phyloP scores from a whole-genome alignment of 2,329 filamentous ascomycete genomes.

The Lachnellula arida region DNA sequence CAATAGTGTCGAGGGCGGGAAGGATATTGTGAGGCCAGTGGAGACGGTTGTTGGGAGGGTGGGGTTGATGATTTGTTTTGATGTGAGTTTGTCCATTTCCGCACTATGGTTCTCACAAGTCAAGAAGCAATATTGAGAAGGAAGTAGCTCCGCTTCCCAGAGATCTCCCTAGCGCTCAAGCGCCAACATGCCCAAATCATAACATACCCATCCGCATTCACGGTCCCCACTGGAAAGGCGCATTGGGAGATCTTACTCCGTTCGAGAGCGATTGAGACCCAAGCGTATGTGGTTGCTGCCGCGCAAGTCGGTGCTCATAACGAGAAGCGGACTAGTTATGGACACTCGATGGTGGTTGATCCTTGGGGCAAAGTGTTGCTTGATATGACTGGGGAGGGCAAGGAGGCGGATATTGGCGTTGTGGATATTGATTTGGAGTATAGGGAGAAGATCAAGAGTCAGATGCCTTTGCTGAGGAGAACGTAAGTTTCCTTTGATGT shows the following conservation, averaged over 20 bases:
- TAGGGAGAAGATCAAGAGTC: conserved; percentile 46
- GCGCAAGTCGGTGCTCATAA: conserved; percentile 76
- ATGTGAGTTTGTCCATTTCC: conserved; percentile 42
- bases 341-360: conserved; percentile 77
- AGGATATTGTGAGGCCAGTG: conserved; percentile 62
- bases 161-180: conserved; percentile 64
- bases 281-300: conserved; percentile 81
- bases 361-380: conserved; percentile 78
- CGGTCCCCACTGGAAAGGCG: conserved; percentile 73
- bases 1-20: conserved; percentile 63
- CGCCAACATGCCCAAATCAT: conserved; percentile 68
- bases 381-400: conserved; percentile 49
- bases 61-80: conserved; percentile 84
- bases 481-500: conserved; percentile 20
- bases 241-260: conserved; percentile 82
- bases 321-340: conserved; percentile 74
- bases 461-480: conserved; percentile 54
- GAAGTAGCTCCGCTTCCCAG: conserved; percentile 66
- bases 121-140: not conserved
- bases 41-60: conserved; percentile 69
- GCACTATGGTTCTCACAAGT: not conserved
- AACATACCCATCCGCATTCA: conserved; percentile 88
- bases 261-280: conserved; percentile 81
- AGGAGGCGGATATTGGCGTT: conserved; percentile 41
- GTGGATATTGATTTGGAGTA: conserved; percentile 51